Conservation (phyloP, 345 rosid genomes). For the Gossypium arboreum region DNA sequence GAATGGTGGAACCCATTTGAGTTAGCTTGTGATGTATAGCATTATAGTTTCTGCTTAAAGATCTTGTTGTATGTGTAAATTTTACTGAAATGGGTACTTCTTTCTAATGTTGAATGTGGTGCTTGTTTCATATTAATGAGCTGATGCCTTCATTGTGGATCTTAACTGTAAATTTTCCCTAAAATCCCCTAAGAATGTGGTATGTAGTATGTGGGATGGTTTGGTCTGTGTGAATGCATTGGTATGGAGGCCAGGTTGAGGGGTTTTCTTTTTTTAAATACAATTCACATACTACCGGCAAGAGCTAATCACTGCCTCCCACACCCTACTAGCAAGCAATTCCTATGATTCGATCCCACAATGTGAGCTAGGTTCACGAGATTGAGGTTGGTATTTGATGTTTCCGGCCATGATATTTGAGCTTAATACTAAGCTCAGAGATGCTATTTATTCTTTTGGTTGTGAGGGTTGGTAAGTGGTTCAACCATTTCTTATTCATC, state of each 20-base stretch:
- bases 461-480: not conserved
- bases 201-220: not conserved
- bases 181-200: not conserved
- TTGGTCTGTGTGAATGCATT: not conserved
- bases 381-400: no score
- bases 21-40: conserved; percentile 1
- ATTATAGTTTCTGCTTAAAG: conserved; percentile 9
- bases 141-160: conserved; percentile 8
- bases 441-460: not conserved
- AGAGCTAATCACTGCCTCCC: no score
- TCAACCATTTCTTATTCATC: not conserved
- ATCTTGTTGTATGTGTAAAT: conserved; percentile 21
- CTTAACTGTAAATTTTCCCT: not conserved
- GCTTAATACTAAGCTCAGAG: not conserved
- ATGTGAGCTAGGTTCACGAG: no score
- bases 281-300: no score
- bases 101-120: not conserved
- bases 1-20: not conserved
- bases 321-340: no score
- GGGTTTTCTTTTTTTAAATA: no score
- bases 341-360: not conserved
- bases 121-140: conserved; percentile 14
- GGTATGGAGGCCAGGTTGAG: not conserved
- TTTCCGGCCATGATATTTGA: not conserved
- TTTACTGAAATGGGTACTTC: conserved; percentile 12